Percentiles rank a stretch among this genome's conserved stretches.
Conservation (phyloP, 371 early-diverging fungal genomes). For the Mortierella sp. region DNA sequence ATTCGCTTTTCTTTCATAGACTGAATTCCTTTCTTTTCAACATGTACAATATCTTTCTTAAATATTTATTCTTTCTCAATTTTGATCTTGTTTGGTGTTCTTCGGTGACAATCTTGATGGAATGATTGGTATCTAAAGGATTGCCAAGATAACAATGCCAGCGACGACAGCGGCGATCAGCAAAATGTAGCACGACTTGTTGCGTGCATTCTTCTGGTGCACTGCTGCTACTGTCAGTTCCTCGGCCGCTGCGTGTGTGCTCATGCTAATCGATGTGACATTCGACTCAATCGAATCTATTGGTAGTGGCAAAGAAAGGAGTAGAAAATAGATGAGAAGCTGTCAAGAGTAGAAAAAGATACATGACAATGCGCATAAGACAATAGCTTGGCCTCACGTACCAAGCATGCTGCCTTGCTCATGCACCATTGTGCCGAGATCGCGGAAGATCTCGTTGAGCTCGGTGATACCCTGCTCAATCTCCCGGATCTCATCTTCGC, state of each 20-base stretch:
- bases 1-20: not conserved
- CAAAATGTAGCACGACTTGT: constrained; percentile 85
- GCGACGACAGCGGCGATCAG: constrained; percentile 78
- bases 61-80: not conserved
- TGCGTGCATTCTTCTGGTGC: constrained; percentile 84
- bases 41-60: constrained; percentile 10
- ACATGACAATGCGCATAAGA: not conserved
- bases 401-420: constrained; percentile 95
- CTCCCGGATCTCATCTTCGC: constrained; percentile 91
- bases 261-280: constrained; percentile 81
- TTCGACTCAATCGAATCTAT: constrained; percentile 91
- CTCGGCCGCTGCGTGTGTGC: constrained; percentile 84
- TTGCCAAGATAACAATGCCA: constrained; percentile 60
- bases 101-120: not conserved
- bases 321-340: not conserved
- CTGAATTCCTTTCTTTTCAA: constrained; percentile 6
- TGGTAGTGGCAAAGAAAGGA: not conserved
- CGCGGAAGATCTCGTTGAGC: constrained; percentile 96
- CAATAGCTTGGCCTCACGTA: constrained; percentile 52
- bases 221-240: constrained; percentile 86
- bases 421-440: constrained; percentile 94
- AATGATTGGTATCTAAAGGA: constrained; percentile 22
- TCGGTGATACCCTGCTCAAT: constrained; percentile 95
- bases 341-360: not conserved
- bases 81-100: not conserved